phyloP scores from a whole-genome alignment of 257 asterid genomes.

The Penstemon davidsonii region DNA sequence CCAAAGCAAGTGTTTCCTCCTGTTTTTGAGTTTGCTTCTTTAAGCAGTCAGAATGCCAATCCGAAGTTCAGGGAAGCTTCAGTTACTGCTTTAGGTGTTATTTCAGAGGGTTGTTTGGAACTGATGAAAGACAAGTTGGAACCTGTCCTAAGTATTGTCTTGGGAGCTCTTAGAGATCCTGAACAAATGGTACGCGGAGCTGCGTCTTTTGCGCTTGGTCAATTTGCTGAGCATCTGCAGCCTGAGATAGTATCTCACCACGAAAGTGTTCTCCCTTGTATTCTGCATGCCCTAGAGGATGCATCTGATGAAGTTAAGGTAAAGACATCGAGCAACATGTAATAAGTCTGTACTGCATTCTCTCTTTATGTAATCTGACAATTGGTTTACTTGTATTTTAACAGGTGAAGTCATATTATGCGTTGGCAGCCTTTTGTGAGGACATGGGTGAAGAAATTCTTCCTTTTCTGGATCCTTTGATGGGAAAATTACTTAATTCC shows the following conservation, averaged over 20 bases:
- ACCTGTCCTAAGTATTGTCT: constrained; percentile 69
- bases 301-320: constrained; percentile 98
- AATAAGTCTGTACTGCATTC: constrained; percentile 3
- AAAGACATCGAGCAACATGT: constrained; percentile 17
- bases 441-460: constrained; percentile 97
- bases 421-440: constrained; percentile 99
- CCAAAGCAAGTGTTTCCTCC: constrained; percentile 89
- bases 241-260: constrained; percentile 95
- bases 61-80: constrained; percentile 98
- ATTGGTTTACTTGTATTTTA: constrained; percentile 19
- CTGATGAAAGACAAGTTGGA: constrained; percentile 84
- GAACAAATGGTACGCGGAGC: constrained; percentile 99
- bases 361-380: constrained; percentile 24
- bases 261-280: constrained; percentile 84
- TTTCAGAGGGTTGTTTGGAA: constrained; percentile 93
- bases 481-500: constrained; percentile 78
- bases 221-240: constrained; percentile 93
- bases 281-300: constrained; percentile 91
- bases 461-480: constrained; percentile 87
- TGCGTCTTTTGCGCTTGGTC: constrained; percentile 95
- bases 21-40: constrained; percentile 92
- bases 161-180: constrained; percentile 94
- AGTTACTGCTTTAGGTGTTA: constrained; percentile 90
- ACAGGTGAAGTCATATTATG: constrained; percentile 98
- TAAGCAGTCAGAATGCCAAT: constrained; percentile 75